Evolutionary conservation across 2,329 filamentous ascomycete species (phyloP), one percentile per base, ranked within the genome.

Genomic region (Ploettnerulaceae sp.): DNA sequence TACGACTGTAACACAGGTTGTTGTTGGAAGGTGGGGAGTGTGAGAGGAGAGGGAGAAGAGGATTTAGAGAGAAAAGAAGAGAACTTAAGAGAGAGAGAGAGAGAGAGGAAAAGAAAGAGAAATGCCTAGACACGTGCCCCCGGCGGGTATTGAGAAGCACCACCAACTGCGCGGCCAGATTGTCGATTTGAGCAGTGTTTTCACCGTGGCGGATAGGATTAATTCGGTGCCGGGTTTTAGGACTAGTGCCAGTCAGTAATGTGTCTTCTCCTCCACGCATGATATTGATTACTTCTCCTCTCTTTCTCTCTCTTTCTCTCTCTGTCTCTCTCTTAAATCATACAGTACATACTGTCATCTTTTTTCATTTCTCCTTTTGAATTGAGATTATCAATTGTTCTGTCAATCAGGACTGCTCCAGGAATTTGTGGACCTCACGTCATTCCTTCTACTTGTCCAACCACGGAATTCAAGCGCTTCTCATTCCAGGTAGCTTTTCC

Each of bases 181-280:
- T 34, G 24, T 32, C 14, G 11, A 22, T 32, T n/a, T 24, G 17
- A 20, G 20, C 17, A 37, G 32, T 18, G 41, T 35, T 29, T 9
- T 39, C 7, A 71, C 72, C 39, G 69, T 79, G 54, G 71, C 71
- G 45, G 73, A 77, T 61, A 71, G 70, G 56, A 71, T 80, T 64
- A 78, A 67, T 61, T 68, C 72, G 31, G 71, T 81, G 32, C 77
- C 77, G 2, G 77, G 71, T 24, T 66, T 81, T 44, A 78, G 74
- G 60, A 78, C 76, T 52, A 80, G 77, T 61, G 73, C 77, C 61
- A 77, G 77, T 81, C 64, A 74, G 77, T 66, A 39, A 41, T 26
- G 43, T 51, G 18, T 34, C 37, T 52, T 44, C 50, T 51, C 36
- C 40, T 44, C 34, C 33, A 32, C 39, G 43, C 39, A 40, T 38